Conservation (phyloP, 371 early-diverging fungal species). For the Lichtheimia corymbifera region DNA sequence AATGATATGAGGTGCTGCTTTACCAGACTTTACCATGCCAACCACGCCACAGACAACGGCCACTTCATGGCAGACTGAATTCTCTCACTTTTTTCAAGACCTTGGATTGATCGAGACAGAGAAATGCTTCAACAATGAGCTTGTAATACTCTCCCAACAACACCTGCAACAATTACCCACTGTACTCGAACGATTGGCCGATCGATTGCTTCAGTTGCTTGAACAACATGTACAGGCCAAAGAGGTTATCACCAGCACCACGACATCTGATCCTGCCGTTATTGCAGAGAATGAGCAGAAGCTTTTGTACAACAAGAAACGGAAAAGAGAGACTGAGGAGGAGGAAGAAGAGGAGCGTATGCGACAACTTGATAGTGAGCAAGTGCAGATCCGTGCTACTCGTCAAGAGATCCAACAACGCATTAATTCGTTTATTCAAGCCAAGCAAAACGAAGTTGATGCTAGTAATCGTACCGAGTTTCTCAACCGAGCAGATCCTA, state of each 20-base stretch:
- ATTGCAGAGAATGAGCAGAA: not conserved
- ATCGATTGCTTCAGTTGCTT: constrained; percentile 31
- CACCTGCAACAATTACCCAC: constrained; percentile 32
- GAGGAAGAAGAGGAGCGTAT: constrained; percentile 23
- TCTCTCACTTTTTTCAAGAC: constrained; percentile 31
- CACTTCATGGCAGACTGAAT: constrained; percentile 33
- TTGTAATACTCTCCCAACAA: constrained; percentile 33
- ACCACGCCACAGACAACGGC: constrained; percentile 4
- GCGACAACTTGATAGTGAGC: constrained; percentile 38
- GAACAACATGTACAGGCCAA: constrained; percentile 39
- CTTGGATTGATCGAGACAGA: constrained; percentile 46
- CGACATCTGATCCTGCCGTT: not conserved
- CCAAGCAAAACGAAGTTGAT: constrained; percentile 66
- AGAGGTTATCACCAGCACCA: constrained; percentile 19
- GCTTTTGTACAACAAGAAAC: constrained; percentile 1
- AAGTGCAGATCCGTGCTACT: constrained; percentile 51
- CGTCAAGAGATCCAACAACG: constrained; percentile 44
- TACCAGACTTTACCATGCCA: not conserved
- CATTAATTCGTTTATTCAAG: constrained; percentile 60
- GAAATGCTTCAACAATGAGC: constrained; percentile 40
- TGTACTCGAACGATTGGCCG: constrained; percentile 36
- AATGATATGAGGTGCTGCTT: no score
- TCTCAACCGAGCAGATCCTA: constrained; percentile 44
- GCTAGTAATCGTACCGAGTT: constrained; percentile 75
- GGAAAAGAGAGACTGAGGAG: constrained; percentile 17